Base-by-base conservation (phyloP, 2,329 filamentous ascomycete species). In the Ophiocordyceps camponoti-floridani region DNA sequence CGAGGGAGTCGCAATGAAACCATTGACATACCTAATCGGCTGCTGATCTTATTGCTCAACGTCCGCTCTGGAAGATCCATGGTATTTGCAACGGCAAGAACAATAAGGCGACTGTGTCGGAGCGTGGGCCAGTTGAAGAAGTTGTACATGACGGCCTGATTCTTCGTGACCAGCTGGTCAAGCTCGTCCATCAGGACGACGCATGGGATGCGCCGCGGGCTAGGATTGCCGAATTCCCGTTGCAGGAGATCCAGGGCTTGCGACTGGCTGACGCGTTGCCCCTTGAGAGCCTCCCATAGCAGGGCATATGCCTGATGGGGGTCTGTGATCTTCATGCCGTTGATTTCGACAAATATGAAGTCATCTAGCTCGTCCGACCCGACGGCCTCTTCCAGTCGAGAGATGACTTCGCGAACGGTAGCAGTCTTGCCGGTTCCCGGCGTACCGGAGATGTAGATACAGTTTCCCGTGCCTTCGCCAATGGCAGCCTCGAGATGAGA, bases 61-160 rank as follows among this genome's bases (percentile, higher is more conserved):
- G 91, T 98, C 57, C 91, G 74, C 62, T 98, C 91, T 0, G 91
- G 91, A 47, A 98, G 66, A 64, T 98, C 91, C 91, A 98, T 98
- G 23, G 91, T 98, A 62, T 98, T 98, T 44, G 91, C 93, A 16
- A 98, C 91, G 11, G 93, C 93, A 7, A 98, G 76, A 7, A 98
- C 93, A 59, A 98, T 95, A 41, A 98, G 71, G 43, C 88, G 78
- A 45, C 86, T 94, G 62, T 98, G 88, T 43, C 84, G 77, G 45
- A 96, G 69, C 11, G 85, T 84, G 4, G 91, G 91, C 91, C 91
- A 98, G 58, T 98, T 98, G 73, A 98, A 98, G 62, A 98, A 98
- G 62, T 98, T 98, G 67, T 98, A 98, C 91, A 98, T 98, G 63
- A 98, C 91, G n/a, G 85, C 89, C 61, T 98, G 93, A 56, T 94